Conservation (phyloP, 441 rosid species). For the Erodium trifolium region DNA sequence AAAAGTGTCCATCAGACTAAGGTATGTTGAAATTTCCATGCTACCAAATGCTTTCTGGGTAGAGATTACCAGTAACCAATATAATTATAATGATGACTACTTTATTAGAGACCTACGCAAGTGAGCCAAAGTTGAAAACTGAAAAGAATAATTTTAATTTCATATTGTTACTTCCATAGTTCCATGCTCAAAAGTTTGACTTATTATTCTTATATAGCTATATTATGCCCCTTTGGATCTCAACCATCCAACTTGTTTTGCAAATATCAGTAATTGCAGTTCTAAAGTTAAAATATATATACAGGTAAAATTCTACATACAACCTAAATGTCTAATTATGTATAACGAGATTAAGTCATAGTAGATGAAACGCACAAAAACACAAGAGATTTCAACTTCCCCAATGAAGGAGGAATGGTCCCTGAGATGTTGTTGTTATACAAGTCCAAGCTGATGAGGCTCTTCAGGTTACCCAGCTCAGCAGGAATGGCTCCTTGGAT, state of each 20-base stretch:
- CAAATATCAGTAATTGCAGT: not conserved
- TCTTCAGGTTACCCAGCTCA: constrained; percentile 75
- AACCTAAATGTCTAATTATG: not conserved
- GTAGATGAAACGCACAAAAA: constrained; percentile 55
- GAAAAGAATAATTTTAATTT: not conserved
- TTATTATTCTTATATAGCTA: no score
- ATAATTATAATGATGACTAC: no score
- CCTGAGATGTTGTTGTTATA: constrained; percentile 83
- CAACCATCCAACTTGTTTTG: not conserved
- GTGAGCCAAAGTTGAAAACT: no score
- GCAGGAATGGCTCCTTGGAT: constrained; percentile 73
- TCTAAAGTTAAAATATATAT: not conserved
- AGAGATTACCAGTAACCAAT: no score
- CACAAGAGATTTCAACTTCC: constrained; percentile 78
- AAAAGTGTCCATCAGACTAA: constrained; percentile 23
- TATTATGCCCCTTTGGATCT: not conserved
- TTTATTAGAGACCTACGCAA: no score
- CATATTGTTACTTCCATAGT: not conserved
- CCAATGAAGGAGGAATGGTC: constrained; percentile 59
- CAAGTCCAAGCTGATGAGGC: constrained; percentile 86
- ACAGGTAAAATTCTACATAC: not conserved
- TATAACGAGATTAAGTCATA: not conserved
- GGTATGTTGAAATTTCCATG: not conserved
- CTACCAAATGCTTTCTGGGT: not conserved
- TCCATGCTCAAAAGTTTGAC: no score